Evolutionary conservation across 331 rosid genomes (phyloP).

Genomic region (Quercus lobata): DNA sequence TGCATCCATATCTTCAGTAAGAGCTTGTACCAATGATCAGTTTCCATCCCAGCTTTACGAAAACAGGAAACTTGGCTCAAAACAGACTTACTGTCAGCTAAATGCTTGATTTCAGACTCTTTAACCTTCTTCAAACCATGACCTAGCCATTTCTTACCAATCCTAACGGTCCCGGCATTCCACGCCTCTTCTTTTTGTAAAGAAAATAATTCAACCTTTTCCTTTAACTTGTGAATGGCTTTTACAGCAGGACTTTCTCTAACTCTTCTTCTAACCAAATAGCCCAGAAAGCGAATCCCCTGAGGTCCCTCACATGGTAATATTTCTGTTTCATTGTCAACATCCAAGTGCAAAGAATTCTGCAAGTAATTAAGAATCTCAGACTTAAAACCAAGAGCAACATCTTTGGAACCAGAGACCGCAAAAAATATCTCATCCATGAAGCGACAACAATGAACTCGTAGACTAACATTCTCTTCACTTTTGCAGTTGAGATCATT

Average conservation of each 20-base stretch:
- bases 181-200: conserved; percentile 72
- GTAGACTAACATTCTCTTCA: conserved; percentile 22
- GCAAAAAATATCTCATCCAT: conserved; percentile 90
- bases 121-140: conserved; percentile 91
- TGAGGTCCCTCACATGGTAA: conserved; percentile 46
- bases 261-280: conserved; percentile 50
- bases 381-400: conserved; percentile 53
- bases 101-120: conserved; percentile 82
- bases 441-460: conserved; percentile 64
- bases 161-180: conserved; percentile 60
- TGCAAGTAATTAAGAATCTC: conserved; percentile 59
- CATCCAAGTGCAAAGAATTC: conserved; percentile 61
- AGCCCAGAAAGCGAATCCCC: conserved; percentile 60
- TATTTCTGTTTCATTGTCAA: conserved; percentile 39
- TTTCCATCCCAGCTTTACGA: conserved; percentile 89
- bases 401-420: conserved; percentile 65
- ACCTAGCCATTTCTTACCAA: conserved; percentile 92
- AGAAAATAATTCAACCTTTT: conserved; percentile 69
- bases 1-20: conserved; percentile 85
- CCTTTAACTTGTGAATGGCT: conserved; percentile 87
- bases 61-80: conserved; percentile 53
- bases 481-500: conserved; percentile 25
- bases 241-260: conserved; percentile 63
- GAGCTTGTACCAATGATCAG: conserved; percentile 93
- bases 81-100: conserved; percentile 55